These are phyloP conservation scores for Fusarium secorum DNA, from an alignment of 2,329 filamentous ascomycete species.

Conservation along the genomic window DNA sequence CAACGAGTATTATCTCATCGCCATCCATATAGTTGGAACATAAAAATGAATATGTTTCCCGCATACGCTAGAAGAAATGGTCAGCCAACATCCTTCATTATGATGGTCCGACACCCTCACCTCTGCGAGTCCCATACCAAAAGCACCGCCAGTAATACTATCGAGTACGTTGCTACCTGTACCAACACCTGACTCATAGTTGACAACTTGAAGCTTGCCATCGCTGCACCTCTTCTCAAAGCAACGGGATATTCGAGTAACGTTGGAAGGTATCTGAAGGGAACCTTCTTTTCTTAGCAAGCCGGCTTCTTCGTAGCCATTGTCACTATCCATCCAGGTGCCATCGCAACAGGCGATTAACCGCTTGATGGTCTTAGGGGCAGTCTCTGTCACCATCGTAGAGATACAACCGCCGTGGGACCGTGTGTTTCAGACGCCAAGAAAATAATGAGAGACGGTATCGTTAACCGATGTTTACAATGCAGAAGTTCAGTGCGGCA, in stretches of 20 bases:
- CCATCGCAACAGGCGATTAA: slow-evolving; percentile 62
- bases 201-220: slow-evolving; percentile 64
- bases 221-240: slow-evolving; percentile 61
- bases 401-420: background rate
- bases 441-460: background rate
- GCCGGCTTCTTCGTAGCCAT: slow-evolving; percentile 54
- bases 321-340: slow-evolving; percentile 63
- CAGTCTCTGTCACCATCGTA: slow-evolving; percentile 1
- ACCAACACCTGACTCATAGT: slow-evolving; percentile 68
- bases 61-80: slow-evolving; percentile 54
- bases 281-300: slow-evolving; percentile 49
- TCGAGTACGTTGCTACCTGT: slow-evolving; percentile 60
- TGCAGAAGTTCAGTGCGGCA: background rate
- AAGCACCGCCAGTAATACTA: slow-evolving; percentile 61
- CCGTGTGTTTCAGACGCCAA: background rate
- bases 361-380: slow-evolving; percentile 49
- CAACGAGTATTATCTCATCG: slow-evolving; percentile 64
- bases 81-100: slow-evolving; percentile 3
- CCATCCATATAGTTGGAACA: slow-evolving; percentile 67
- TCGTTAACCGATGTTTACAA: background rate
- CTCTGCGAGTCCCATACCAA: slow-evolving; percentile 63
- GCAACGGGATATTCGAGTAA: slow-evolving; percentile 66
- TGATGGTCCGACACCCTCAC: slow-evolving; percentile 41
- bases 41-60: slow-evolving; percentile 69
- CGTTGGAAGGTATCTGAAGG: slow-evolving; percentile 64